Base-by-base conservation (phyloP, 139 green algal genomes). In the Volvox africanus region DNA sequence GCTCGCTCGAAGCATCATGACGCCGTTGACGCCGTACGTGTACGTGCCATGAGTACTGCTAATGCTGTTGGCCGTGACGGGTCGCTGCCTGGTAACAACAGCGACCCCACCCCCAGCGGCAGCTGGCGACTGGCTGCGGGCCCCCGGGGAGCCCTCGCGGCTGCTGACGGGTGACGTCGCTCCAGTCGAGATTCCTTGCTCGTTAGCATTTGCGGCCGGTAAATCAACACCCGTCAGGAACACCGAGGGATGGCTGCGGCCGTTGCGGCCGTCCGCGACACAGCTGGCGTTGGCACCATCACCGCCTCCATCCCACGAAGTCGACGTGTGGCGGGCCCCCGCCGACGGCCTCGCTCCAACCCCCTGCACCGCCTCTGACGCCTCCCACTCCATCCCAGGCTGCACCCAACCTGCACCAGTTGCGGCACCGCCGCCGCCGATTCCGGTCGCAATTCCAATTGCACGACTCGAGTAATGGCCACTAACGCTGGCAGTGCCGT, bases 211-310 rank as follows among this genome's bases (percentile, higher is more conserved):
- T 69, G 24, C 16, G n/a, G 35, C 33, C 30, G 65, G 22, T 35
- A 80, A 21, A 22, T 88, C 82, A 33, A 88, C 32, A 18, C 32
- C n/a, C 16, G 80, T 86, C 0, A 86, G 80, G 55, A 86, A 86
- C 55, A 86, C 20, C 18, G 55, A 50, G 24, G 35, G 78, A 68
- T 26, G 67, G 78, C 78, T 84, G 20, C 16, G 78, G 37, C 78
- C 78, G 75, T 35, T 81, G 75, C 75, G 75, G 32, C 75, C 32
- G 32, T 55, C 44, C 5, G 44, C 44, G 44, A 55, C 9, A 76
- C 3, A 76, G 44, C 68, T 28, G 24, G 22, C 24, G 68, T 28
- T 76, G 68, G 3, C 75, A 20, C 75, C 75, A 35, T 81, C 33
- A 20, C 30, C 30, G 75, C 75, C 11, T 33, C 75, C 75, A 30